A percentile compares a stretch with the other conserved stretches of the same genome.
Conservation (phyloP, 257 asterid genomes). For the Capsicum chinense region DNA sequence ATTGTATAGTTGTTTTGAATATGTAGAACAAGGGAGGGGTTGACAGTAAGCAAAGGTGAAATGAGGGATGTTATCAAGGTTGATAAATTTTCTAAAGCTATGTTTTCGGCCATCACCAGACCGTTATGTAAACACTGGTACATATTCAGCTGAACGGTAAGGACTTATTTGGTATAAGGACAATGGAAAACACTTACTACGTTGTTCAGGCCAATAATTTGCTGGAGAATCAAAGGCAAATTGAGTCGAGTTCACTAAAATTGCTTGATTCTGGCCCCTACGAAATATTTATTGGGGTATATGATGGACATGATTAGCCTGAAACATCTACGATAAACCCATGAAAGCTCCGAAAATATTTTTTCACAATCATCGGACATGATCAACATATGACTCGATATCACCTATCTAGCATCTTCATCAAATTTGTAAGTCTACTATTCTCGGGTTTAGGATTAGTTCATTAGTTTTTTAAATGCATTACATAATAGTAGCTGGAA, state of each 20-base stretch:
- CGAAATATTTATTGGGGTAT: constrained; percentile 58
- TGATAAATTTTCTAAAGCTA: constrained; percentile 53
- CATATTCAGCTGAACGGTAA: constrained; percentile 52
- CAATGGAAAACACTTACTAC: constrained; percentile 46
- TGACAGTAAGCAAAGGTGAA: constrained; percentile 49
- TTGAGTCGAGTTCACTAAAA: constrained; percentile 56
- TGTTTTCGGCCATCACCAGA: constrained; percentile 52
- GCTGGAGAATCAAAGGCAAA: constrained; percentile 61
- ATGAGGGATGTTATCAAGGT: constrained; percentile 68
- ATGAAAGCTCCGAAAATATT: background rate
- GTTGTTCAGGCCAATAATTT: constrained; percentile 61
- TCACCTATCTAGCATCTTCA: background rate
- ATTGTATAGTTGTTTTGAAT: constrained; percentile 9
- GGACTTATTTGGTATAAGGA: constrained; percentile 61
- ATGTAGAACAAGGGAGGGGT: constrained; percentile 37
- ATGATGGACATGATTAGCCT: constrained; percentile 66
- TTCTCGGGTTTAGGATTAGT: constrained; percentile 16
- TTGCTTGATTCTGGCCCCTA: constrained; percentile 53
- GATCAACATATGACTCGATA: background rate
- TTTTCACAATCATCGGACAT: background rate
- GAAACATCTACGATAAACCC: constrained; percentile 43
- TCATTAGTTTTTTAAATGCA: background rate
- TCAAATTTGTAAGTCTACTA: background rate
- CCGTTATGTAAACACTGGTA: constrained; percentile 38
- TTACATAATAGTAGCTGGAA: background rate